Percentiles rank a stretch among this genome's conserved stretches.
Evolutionary conservation across 768 basidiomycete genomes (phyloP).

Genomic region (Rhizopogon rudus): DNA sequence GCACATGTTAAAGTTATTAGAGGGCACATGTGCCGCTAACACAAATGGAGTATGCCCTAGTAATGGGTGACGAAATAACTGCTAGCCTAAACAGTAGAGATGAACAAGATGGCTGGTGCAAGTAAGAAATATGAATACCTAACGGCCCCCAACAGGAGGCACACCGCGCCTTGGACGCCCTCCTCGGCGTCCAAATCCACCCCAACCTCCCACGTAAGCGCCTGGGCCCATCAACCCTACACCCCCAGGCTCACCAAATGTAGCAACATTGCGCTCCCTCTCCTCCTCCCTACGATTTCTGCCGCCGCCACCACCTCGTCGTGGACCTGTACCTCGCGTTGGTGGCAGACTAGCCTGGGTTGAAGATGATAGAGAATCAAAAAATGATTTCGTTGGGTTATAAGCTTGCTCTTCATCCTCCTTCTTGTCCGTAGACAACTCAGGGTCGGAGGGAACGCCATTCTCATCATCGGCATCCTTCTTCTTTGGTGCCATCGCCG

Average conservation of each 20-base stretch:
- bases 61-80: neutral
- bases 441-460: conserved; percentile 26
- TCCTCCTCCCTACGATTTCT: conserved; percentile 78
- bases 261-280: conserved; percentile 77
- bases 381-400: conserved; percentile 77
- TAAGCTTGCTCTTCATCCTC: conserved; percentile 50
- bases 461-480: conserved; percentile 25
- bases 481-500: conserved; percentile 40
- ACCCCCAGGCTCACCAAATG: conserved; percentile 83
- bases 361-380: conserved; percentile 61
- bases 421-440: conserved; percentile 19
- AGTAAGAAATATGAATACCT: neutral
- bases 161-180: conserved; percentile 36
- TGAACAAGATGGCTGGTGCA: neutral
- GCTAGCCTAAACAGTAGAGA: neutral
- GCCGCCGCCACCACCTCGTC: conserved; percentile 48
- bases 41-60: neutral
- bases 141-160: conserved; percentile 17
- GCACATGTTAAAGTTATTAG: too few relatives aligned
- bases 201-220: conserved; percentile 76
- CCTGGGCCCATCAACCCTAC: conserved; percentile 75
- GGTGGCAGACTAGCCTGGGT: conserved; percentile 30
- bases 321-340: conserved; percentile 33
- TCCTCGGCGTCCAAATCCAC: conserved; percentile 55
- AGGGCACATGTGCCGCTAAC: neutral